Base-by-base conservation (phyloP, 140 eudicot genomes). In the Bidens hawaiensis region DNA sequence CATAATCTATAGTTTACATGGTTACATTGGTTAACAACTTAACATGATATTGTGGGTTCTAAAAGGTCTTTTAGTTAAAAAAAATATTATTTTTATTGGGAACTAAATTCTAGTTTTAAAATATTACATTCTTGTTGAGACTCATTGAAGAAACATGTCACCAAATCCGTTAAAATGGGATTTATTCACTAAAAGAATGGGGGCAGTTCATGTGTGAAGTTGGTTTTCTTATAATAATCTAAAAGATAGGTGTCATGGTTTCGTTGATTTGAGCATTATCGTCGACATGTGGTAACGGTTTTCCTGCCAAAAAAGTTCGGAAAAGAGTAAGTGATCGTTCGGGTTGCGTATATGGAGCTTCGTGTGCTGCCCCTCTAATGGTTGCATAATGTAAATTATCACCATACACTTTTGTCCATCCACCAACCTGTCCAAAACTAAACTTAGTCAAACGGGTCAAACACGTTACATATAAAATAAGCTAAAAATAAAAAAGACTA, bases 291-390 rank as follows among this genome's bases (percentile, higher is more conserved):
- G 95, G 89, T 11, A 85, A 59, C 24, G 84, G 76, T 58, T 79
- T 74, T 26, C 94, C 94, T 0, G 33, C 47, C 51, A 88, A 67
- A 64, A 88, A 84, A 10, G 79, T 65, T 19, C 17, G 70, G 42
- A 87, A 88, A 18, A 88, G 81, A 63, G 69, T 75, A 41, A 88
- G 66, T 6, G 94, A 84, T 69, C 94, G 65, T 50, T 72, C 83
- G 0, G 96, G 96, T 67, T 87, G 96, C 0, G 89, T 53, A 51
- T 68, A 77, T 24, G 96, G 94, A 33, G 94, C 96, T 72, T 83
- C 94, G 34, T 87, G 96, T n/a, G 96, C 62, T 15, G 96, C 96
- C 66, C 94, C 96, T 79, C 88, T 67, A 18, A 87, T 81, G 33
- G 96, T 87, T 23, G 96, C 96, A 61, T 51, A 87, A 12, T 84